These are phyloP conservation scores for Dendrobium chrysotoxum DNA, from an alignment of 106 monocot species.

Conservation along the genomic window DNA sequence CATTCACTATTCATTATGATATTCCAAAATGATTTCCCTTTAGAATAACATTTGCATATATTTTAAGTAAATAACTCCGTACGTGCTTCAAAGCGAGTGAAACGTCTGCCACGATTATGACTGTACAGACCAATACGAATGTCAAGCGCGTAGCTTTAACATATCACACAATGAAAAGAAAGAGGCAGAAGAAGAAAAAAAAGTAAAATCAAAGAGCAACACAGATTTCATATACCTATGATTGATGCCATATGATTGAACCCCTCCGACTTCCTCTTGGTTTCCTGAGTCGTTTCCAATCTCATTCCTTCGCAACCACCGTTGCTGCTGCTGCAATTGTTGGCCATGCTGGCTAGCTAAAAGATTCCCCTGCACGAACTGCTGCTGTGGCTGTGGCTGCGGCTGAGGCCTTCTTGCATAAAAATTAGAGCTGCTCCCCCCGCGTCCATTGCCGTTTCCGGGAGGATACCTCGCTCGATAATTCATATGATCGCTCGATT, in stretches of 20 bases:
- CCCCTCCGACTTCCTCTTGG: slow-evolving; percentile 6
- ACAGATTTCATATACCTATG: slow-evolving; percentile 27
- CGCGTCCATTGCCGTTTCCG: slow-evolving; percentile 11
- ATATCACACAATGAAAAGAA: not conserved
- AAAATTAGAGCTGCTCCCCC: slow-evolving; percentile 7
- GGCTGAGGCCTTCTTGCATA: slow-evolving; percentile 5
- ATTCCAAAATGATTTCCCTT: too few relatives aligned
- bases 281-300: slow-evolving; percentile 25
- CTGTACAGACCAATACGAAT: not conserved
- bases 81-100: too few relatives aligned
- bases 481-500: not conserved
- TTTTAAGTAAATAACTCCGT: too few relatives aligned
- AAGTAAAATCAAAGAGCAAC: not conserved
- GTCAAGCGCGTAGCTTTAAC: not conserved
- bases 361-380: not conserved
- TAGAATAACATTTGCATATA: too few relatives aligned
- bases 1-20: too few relatives aligned
- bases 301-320: slow-evolving; percentile 66
- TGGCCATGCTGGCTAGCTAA: not conserved
- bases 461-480: slow-evolving; percentile 10
- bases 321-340: slow-evolving; percentile 32
- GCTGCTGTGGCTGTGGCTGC: not conserved
- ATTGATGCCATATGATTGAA: slow-evolving; percentile 28
- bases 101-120: too few relatives aligned
- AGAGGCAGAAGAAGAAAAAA: not conserved